Conservation (phyloP, 495 filamentous ascomycete genomes). For the Penicillium macrosclerotiorum region DNA sequence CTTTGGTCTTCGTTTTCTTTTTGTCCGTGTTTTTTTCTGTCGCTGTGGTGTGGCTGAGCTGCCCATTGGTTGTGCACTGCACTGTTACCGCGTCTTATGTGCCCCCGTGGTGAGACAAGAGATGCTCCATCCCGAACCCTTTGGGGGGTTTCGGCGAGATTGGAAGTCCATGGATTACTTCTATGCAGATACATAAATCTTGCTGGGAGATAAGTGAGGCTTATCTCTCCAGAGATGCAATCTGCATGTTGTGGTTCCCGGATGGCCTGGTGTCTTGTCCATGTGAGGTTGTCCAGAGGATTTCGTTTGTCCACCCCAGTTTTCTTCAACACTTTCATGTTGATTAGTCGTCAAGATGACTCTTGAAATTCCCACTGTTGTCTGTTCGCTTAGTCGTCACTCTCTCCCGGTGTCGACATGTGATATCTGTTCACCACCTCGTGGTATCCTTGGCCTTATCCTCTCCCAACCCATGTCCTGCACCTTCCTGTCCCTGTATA, state of each 20-base stretch:
- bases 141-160: conserved; percentile 5
- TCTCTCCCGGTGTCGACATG: conserved; percentile 1
- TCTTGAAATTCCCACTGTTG: too few relatives aligned
- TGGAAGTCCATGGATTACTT: conserved; percentile 1
- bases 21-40: neutral
- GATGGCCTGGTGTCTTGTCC: neutral
- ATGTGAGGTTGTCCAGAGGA: neutral
- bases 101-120: conserved; percentile 23
- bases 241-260: neutral
- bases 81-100: conserved; percentile 5
- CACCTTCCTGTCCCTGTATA: neutral
- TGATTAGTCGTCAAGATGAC: conserved; percentile 7
- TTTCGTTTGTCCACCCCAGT: neutral
- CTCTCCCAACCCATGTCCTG: neutral
- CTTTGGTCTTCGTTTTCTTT: neutral
- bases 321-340: neutral
- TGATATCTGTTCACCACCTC: conserved; percentile 5
- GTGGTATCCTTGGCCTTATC: neutral
- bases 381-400: too few relatives aligned
- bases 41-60: neutral
- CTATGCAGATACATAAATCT: conserved; percentile 4
- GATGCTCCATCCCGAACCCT: conserved; percentile 14
- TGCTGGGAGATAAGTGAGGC: neutral
- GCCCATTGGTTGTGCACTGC: neutral
- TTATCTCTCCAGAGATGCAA: neutral